phyloP scores from a whole-genome alignment of 225 moss, liverwort and hornwort species.

The Bryoerythrophyllum caledonicum region DNA sequence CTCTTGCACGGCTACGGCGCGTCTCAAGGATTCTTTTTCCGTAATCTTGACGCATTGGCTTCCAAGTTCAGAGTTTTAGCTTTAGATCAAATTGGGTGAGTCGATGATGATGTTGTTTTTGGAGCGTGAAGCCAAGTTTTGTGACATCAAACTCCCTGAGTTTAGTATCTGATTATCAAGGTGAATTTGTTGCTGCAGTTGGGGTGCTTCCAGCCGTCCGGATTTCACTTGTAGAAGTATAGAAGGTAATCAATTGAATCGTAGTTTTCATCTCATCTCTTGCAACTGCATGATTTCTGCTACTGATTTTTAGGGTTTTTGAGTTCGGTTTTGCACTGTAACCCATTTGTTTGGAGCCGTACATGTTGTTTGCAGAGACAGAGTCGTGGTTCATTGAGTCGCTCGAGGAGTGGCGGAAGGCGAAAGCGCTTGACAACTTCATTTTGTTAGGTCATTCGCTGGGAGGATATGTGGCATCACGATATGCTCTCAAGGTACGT shows the following conservation, averaged over 20 bases:
- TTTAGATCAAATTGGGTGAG: constrained; percentile 78
- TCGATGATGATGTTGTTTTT: background rate
- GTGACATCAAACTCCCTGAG: background rate
- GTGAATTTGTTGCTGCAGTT: constrained; percentile 34
- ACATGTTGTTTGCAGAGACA: constrained; percentile 43
- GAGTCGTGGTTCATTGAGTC: constrained; percentile 89
- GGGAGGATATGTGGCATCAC: constrained; percentile 77
- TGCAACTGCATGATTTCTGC: background rate
- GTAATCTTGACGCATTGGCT: constrained; percentile 76
- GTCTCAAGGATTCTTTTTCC: constrained; percentile 83
- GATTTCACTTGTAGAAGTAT: constrained; percentile 79
- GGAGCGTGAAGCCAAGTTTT: too few relatives aligned
- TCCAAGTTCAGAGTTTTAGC: constrained; percentile 63
- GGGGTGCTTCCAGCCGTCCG: constrained; percentile 86
- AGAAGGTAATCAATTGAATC: constrained; percentile 39
- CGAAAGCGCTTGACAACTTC: constrained; percentile 66
- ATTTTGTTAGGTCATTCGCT: constrained; percentile 77
- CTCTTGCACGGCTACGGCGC: constrained; percentile 83
- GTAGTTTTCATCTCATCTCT: background rate
- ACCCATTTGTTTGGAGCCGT: background rate
- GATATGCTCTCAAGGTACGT: constrained; percentile 81
- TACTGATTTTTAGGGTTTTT: background rate
- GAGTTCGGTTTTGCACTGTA: background rate
- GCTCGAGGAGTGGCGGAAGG: constrained; percentile 85
- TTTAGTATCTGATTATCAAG: background rate